Base-by-base conservation (phyloP, 2,329 filamentous ascomycete genomes). In the Aspergillus tamarii region DNA sequence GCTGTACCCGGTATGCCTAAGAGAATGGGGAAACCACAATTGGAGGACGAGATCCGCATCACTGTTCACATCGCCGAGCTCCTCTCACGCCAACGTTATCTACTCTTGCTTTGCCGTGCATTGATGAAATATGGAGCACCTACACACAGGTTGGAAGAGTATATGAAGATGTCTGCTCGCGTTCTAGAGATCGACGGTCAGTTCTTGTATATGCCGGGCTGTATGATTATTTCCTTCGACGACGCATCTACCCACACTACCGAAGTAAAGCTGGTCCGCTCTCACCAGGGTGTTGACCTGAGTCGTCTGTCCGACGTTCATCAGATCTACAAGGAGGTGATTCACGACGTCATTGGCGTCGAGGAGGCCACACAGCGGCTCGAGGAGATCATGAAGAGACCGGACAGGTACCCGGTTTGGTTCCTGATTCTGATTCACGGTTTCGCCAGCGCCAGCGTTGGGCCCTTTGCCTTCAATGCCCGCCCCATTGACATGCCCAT, bases 201-300 rank as follows among this genome's bases (percentile, higher is more conserved):
- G 73, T 97, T 96, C 71, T 81, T 97, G 23, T 98, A 97, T 75
- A 88, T 97, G 36, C 94, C 94, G 0, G 92, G 92, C 0, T 96
- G 92, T 73, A 98, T 97, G 94, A 91, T 97, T 62, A 91, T 97
- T 74, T 95, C 93, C 3, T 97, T 98, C 73, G 94, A 88, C 57
- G 82, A 84, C 60, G 69, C 74, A 6, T 73, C 76, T 8, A 83
- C 82, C 1, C 81, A 83, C 66, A 83, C 81, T 7, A 81, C 81
- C 1, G 82, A 84, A 64, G 78, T 84, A 41, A 81, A 82, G 60
- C 71, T 84, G 32, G 77, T 84, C 28, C 77, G 80, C 52, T 77
- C 78, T 41, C 70, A 74, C 1, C 80, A 82, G 58, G 80, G 78
- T 6, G 77, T 83, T 16, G 80, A 84, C 64, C 71, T 84, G 9